phyloP scores from a whole-genome alignment of 179 eudicot genomes.

The Corrigiola litoralis region DNA sequence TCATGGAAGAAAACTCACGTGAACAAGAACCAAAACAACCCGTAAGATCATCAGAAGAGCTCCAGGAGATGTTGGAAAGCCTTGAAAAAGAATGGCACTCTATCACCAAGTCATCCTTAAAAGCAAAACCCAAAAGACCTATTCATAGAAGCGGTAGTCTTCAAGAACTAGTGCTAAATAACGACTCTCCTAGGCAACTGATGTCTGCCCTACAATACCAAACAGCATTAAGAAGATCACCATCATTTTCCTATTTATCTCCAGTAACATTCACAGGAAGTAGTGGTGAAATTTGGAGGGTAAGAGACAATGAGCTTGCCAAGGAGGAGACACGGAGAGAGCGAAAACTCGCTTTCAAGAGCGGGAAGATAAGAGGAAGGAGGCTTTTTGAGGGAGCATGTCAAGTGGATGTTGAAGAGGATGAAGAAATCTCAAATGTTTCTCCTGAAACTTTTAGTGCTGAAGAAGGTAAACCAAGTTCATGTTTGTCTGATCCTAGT shows the following conservation, averaged over 20 bases:
- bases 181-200: slow-evolving; percentile 13
- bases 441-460: slow-evolving; percentile 1
- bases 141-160: background rate
- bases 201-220: slow-evolving; percentile 19
- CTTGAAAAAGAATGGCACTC: slow-evolving; percentile 19
- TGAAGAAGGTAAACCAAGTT: slow-evolving; percentile 10
- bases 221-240: background rate
- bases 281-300: slow-evolving; percentile 25
- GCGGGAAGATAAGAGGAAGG: slow-evolving; percentile 23
- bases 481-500: background rate
- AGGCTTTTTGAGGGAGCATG: slow-evolving; percentile 22
- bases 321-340: slow-evolving; percentile 9
- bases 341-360: slow-evolving; percentile 13
- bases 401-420: slow-evolving; percentile 11
- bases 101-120: slow-evolving; percentile 15
- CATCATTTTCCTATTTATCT: background rate
- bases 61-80: slow-evolving; percentile 11
- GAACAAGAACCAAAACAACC: background rate
- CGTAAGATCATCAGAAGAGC: slow-evolving; percentile 10
- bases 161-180: background rate
- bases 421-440: background rate
- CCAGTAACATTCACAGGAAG: slow-evolving; percentile 11
- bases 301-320: slow-evolving; percentile 29
- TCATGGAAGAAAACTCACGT: slow-evolving; percentile 20
- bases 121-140: background rate